phyloP scores from a whole-genome alignment of 495 filamentous ascomycete species.

The Aspergillus avenaceus region DNA sequence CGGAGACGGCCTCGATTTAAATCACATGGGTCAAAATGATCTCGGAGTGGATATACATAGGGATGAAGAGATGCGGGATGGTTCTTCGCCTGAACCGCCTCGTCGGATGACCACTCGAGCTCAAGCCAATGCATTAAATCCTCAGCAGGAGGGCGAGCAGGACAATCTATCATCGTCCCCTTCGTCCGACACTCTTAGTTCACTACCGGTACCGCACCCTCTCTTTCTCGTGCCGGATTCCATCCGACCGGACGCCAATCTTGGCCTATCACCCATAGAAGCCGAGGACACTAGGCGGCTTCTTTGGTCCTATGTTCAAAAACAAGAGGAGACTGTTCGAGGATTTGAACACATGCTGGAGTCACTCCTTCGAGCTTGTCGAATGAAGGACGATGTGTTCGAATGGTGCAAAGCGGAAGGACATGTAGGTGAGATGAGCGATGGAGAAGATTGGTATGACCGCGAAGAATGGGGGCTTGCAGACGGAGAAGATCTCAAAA shows the following conservation, averaged over 20 bases:
- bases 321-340: constrained; percentile 91
- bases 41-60: constrained; percentile 20
- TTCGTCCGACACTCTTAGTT: constrained; percentile 44
- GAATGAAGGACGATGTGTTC: constrained; percentile 72
- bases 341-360: constrained; percentile 72
- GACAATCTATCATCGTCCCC: constrained; percentile 42
- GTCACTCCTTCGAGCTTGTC: constrained; percentile 70
- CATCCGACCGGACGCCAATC: constrained; percentile 69
- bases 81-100: constrained; percentile 38
- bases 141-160: constrained; percentile 24
- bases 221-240: constrained; percentile 73
- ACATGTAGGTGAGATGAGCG: constrained; percentile 79
- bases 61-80: constrained; percentile 38
- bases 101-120: constrained; percentile 69
- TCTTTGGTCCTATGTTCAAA: constrained; percentile 83
- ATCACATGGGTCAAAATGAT: constrained; percentile 3
- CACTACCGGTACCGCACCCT: constrained; percentile 64
- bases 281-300: constrained; percentile 85
- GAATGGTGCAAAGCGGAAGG: constrained; percentile 88
- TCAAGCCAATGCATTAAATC: constrained; percentile 51
- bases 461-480: constrained; percentile 81
- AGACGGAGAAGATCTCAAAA: constrained; percentile 70
- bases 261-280: constrained; percentile 74
- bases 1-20: constrained; percentile 10
- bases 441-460: constrained; percentile 96